A percentile compares a stretch with the other conserved stretches of the same genome.
These are phyloP conservation scores for Venturiaceae sp. DNA, from an alignment of 2,329 filamentous ascomycete species.

Conservation along the genomic window DNA sequence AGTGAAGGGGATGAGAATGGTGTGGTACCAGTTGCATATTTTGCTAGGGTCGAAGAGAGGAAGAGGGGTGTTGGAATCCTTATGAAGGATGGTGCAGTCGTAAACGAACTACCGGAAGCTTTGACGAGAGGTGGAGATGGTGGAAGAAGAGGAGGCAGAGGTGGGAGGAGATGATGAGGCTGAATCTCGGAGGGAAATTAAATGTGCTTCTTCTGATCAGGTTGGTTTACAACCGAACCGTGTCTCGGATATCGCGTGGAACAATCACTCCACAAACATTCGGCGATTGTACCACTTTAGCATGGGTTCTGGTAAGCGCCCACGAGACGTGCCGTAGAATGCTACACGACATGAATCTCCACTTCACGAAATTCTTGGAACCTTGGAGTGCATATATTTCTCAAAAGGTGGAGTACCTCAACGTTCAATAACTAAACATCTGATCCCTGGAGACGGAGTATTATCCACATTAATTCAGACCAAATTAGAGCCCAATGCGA, in stretches of 20 bases:
- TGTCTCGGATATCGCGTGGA: neutral
- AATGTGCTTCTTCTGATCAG: neutral
- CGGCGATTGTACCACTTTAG: no score
- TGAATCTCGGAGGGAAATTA: neutral
- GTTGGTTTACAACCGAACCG: neutral
- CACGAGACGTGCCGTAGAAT: neutral
- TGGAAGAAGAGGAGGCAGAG: neutral
- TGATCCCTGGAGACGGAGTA: neutral
- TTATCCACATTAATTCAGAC: neutral
- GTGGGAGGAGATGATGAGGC: neutral
- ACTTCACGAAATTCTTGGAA: neutral
- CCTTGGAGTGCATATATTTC: no score
- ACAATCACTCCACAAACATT: neutral
- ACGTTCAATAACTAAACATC: neutral
- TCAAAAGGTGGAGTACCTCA: no score
- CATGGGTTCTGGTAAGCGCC: neutral
- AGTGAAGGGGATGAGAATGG: slow-evolving; percentile 44
- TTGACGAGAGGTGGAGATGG: slow-evolving; percentile 2
- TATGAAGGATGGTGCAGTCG: slow-evolving; percentile 59
- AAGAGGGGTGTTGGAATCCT: slow-evolving; percentile 52
- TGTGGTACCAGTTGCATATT: slow-evolving; percentile 56
- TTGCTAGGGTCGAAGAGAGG: slow-evolving; percentile 59
- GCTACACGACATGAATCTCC: no score
- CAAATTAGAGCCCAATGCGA: neutral
- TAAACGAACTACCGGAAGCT: slow-evolving; percentile 16